Evolutionary conservation across 805 yeast genomes (phyloP).

Genomic region (Candida verbasci): DNA sequence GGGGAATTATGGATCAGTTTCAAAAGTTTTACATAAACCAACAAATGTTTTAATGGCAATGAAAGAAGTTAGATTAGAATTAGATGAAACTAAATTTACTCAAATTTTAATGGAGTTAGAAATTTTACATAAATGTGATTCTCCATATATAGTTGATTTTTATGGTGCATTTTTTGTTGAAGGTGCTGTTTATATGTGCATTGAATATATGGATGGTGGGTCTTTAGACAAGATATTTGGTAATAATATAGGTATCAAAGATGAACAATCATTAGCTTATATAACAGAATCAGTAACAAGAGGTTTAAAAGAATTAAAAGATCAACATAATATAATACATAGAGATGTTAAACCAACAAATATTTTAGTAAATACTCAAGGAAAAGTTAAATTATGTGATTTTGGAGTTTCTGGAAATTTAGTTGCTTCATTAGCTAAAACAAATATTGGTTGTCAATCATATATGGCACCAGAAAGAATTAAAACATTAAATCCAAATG

Average conservation of each 20-base stretch:
- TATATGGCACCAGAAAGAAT: constrained; percentile 99
- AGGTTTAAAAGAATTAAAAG: constrained; percentile 83
- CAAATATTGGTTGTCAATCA: constrained; percentile 96
- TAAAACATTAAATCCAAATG: constrained; percentile 67
- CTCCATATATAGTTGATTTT: constrained; percentile 90
- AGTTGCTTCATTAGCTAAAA: constrained; percentile 91
- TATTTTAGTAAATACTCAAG: constrained; percentile 73
- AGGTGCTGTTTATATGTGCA: constrained; percentile 97
- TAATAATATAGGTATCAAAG: constrained; percentile 51
- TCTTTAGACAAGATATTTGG: constrained; percentile 84
- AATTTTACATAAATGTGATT: constrained; percentile 83
- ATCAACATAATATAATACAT: constrained; percentile 87
- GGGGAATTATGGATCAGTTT: constrained; percentile 95
- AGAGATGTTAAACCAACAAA: constrained; percentile 97
- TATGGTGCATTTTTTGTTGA: constrained; percentile 97
- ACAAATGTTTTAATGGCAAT: constrained; percentile 92
- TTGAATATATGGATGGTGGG: constrained; percentile 97
- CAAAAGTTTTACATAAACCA: constrained; percentile 89
- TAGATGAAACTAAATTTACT: constrained; percentile 89
- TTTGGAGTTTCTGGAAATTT: constrained; percentile 95
- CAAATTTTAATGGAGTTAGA: constrained; percentile 97
- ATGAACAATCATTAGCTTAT: constrained; percentile 75
- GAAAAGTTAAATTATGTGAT: constrained; percentile 90
- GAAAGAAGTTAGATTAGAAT: constrained; percentile 91
- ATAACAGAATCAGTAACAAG: constrained; percentile 74